Conservation (phyloP, 1,284 basidiomycete species). For the Gyrodon tennesseensis region DNA sequence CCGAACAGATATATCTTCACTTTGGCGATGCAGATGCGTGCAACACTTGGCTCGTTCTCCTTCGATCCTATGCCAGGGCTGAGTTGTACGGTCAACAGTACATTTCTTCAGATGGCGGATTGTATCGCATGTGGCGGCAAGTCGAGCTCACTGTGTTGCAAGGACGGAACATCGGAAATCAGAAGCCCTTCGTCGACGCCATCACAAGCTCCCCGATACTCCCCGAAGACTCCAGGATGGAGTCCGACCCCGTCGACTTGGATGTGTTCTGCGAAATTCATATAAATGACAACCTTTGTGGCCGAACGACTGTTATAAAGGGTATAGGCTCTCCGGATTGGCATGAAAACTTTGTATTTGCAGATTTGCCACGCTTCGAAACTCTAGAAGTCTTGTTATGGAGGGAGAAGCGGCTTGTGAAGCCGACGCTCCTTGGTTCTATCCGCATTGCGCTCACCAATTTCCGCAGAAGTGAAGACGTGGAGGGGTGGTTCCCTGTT, state of each 20-base stretch:
- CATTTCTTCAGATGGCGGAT: constrained; percentile 63
- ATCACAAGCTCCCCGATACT: constrained; percentile 34
- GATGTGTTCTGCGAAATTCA: constrained; percentile 71
- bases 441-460: constrained; percentile 66
- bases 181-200: constrained; percentile 41
- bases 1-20: constrained; percentile 70
- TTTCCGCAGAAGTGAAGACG: constrained; percentile 67
- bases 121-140: constrained; percentile 82
- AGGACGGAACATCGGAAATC: constrained; percentile 64
- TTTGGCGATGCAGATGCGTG: constrained; percentile 61
- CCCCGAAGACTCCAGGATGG: constrained; percentile 45
- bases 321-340: constrained; percentile 66
- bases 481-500: constrained; percentile 85
- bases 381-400: constrained; percentile 63
- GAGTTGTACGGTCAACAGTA: constrained; percentile 69
- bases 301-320: constrained; percentile 70
- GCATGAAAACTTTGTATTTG: constrained; percentile 74
- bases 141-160: constrained; percentile 68
- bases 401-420: constrained; percentile 64
- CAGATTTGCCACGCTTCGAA: constrained; percentile 71
- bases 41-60: constrained; percentile 69
- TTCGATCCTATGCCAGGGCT: constrained; percentile 72
- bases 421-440: constrained; percentile 59
- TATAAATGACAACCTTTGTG: constrained; percentile 63
- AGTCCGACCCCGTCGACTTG: constrained; percentile 59